Evolutionary conservation across 495 filamentous ascomycete genomes (phyloP).

Genomic region (Tuber calosporum): DNA sequence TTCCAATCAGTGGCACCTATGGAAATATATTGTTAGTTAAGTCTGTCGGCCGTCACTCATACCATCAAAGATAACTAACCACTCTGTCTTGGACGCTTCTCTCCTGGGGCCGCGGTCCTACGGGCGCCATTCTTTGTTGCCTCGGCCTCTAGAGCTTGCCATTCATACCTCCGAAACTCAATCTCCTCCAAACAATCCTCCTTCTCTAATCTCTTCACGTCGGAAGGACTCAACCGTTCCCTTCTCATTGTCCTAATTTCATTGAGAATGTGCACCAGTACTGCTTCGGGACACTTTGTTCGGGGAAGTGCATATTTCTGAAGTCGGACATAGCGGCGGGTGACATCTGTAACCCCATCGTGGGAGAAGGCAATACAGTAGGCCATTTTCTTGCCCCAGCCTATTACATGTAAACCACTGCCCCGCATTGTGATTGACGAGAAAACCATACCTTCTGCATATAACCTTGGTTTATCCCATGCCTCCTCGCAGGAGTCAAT

Average conservation of each 20-base stretch:
- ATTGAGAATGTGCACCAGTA: conserved; percentile 75
- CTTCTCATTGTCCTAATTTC: conserved; percentile 81
- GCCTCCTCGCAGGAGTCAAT: conserved; percentile 90
- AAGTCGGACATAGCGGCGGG: conserved; percentile 87
- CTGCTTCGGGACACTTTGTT: conserved; percentile 72
- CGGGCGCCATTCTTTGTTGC: conserved; percentile 15
- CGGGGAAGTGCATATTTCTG: conserved; percentile 63
- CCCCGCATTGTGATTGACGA: conserved; percentile 27
- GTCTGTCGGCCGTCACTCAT: background rate
- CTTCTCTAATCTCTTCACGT: conserved; percentile 72
- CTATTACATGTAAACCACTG: conserved; percentile 21
- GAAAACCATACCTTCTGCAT: conserved; percentile 66
- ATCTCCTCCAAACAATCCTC: conserved; percentile 82
- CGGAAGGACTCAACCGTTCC: conserved; percentile 67
- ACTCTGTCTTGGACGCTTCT: conserved; percentile 37
- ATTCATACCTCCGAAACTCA: conserved; percentile 52
- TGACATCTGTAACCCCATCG: conserved; percentile 93
- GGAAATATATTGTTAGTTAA: conserved; percentile 19
- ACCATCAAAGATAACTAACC: conserved; percentile 25
- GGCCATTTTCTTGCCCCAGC: conserved; percentile 87
- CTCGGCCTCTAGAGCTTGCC: conserved; percentile 19
- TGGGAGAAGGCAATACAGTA: conserved; percentile 97
- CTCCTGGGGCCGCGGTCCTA: conserved; percentile 3
- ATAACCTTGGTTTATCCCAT: conserved; percentile 90
- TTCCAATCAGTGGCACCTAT: conserved; percentile 37